Base-by-base conservation (phyloP, 2,329 filamentous ascomycete genomes). In the Arthroderma uncinatum region DNA sequence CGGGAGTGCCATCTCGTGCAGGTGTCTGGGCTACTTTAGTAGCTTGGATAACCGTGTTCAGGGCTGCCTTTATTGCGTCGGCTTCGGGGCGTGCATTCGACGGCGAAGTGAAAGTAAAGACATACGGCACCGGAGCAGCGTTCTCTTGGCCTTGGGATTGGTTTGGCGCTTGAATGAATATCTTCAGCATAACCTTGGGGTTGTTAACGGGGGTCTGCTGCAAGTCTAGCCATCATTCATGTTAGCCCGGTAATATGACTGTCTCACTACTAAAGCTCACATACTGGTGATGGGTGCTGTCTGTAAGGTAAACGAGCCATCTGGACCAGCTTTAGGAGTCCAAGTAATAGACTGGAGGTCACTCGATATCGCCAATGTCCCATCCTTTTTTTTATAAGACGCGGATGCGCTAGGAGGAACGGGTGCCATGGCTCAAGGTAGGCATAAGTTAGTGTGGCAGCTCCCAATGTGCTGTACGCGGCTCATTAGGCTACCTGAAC, bases 381-480 rank as follows among this genome's bases (percentile, higher is more conserved):
- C 93, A 77, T 97, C 88, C 73, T 95, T 93, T 78, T 97, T 98
- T 76, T 96, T 97, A 79, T 93, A 97, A 58, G 84, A 78, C 55
- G 86, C 84, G 1, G 50, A 36, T 36, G 55, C 59, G 56, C 59
- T 62, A 2, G 80, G 65, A 56, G 82, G 50, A 16, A 12, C 33
- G 10, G 57, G 55, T 19, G 59, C 59, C 59, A 61, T 61, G 40
- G 39, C 55, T 42, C 28, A 33, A 21, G 28, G 21, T 30, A 25
- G 53, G 23, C 37, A 21, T 8, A 33, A 30, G 28, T 12, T 19
- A 47, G 12, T 47, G 25, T 36, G 39, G 14, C 42, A 36, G 39
- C 42, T 48, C 53, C 34, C 53, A 58, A 19, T 40, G n/a, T 21
- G 25, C 48, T 56, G 58, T 39, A 53, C 34, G 40, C 39, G 39